Evolutionary conservation across 371 early-diverging fungal genomes (phyloP).

Genomic region (Haplosporangium sp.): DNA sequence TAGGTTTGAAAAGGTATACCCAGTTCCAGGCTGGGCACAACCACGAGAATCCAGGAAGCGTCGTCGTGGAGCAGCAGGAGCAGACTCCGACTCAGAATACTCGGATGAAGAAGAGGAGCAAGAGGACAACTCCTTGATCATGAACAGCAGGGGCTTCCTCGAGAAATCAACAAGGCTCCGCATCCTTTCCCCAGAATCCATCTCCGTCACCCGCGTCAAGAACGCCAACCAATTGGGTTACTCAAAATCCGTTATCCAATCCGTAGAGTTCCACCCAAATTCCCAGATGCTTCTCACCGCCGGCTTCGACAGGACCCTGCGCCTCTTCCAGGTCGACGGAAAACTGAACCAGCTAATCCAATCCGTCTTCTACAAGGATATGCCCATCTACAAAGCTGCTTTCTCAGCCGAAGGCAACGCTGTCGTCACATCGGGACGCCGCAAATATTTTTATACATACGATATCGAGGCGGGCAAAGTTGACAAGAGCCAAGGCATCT

Average conservation of each 20-base stretch:
- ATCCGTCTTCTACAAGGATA: constrained; percentile 82
- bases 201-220: constrained; percentile 76
- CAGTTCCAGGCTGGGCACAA: constrained; percentile 90
- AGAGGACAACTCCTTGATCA: constrained; percentile 59
- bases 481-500: constrained; percentile 75
- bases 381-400: constrained; percentile 78
- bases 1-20: constrained; percentile 84
- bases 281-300: constrained; percentile 89
- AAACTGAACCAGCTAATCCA: constrained; percentile 90
- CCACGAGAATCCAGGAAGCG: constrained; percentile 49
- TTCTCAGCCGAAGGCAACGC: constrained; percentile 83
- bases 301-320: constrained; percentile 85
- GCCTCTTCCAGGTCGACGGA: constrained; percentile 91
- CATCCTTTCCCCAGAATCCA: constrained; percentile 62
- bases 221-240: constrained; percentile 79
- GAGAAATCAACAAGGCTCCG: constrained; percentile 47
- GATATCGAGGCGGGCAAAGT: constrained; percentile 86
- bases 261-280: constrained; percentile 91
- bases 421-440: constrained; percentile 80
- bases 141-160: constrained; percentile 67
- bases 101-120: constrained; percentile 57
- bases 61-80: constrained; percentile 40
- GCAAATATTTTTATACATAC: constrained; percentile 83
- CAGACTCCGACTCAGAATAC: constrained; percentile 57
- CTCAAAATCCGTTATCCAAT: constrained; percentile 72